A percentile compares a stretch with the other conserved stretches of the same genome.
Evolutionary conservation across 805 yeast genomes (phyloP).

Genomic region (Wickerhamiella nectarea): DNA sequence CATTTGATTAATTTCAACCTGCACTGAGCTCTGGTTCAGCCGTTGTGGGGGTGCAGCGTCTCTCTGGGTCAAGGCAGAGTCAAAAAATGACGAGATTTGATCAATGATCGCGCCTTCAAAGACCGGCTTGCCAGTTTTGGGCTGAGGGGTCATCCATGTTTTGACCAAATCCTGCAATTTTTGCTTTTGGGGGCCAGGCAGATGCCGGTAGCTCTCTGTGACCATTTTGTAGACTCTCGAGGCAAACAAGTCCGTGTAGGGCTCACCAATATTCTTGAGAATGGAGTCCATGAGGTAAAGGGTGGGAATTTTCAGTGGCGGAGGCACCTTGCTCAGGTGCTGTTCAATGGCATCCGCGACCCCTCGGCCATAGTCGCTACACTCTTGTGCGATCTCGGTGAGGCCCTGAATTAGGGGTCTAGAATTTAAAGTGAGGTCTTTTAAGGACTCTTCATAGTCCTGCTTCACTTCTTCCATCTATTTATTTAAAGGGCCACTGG

Average conservation of each 20-base stretch:
- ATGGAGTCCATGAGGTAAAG: constrained; percentile 82
- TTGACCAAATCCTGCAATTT: constrained; percentile 66
- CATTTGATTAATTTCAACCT: constrained; percentile 23
- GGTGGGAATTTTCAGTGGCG: constrained; percentile 70
- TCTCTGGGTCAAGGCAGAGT: not conserved
- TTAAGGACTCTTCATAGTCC: constrained; percentile 60
- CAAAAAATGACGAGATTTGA: constrained; percentile 58
- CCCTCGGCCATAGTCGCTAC: constrained; percentile 58
- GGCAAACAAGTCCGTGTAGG: constrained; percentile 71
- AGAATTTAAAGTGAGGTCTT: constrained; percentile 74
- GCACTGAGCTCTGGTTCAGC: constrained; percentile 21
- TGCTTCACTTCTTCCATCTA: constrained; percentile 27
- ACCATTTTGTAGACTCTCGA: constrained; percentile 55
- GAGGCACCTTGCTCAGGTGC: constrained; percentile 62
- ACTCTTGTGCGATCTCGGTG: constrained; percentile 79
- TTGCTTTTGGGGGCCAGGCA: constrained; percentile 58
- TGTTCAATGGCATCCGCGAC: constrained; percentile 63
- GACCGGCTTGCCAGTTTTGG: constrained; percentile 49
- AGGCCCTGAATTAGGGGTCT: constrained; percentile 77
- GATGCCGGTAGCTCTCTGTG: constrained; percentile 64
- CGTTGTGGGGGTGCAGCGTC: constrained; percentile 8
- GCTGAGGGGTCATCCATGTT: constrained; percentile 68
- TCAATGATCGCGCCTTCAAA: constrained; percentile 59
- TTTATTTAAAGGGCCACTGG: not conserved
- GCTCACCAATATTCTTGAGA: constrained; percentile 79